A percentile compares a stretch with the other conserved stretches of the same genome.
These are phyloP conservation scores for Drosera capensis DNA, from an alignment of 148 eudicot genomes.

Conservation along the genomic window DNA sequence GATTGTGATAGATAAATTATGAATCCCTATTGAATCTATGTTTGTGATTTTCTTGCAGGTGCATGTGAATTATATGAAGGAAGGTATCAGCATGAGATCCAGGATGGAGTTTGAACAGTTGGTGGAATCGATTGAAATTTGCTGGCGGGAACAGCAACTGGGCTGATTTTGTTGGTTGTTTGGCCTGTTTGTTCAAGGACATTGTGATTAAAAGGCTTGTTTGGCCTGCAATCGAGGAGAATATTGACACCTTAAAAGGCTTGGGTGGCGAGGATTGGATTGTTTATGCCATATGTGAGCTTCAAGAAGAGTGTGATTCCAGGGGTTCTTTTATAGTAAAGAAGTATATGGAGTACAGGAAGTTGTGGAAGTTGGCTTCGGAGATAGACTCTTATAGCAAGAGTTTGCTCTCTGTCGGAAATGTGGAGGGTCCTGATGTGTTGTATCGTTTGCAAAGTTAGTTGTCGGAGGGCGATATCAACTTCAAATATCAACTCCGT, in stretches of 20 bases:
- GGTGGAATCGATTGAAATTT: constrained; percentile 44
- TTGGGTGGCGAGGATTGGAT: constrained; percentile 90
- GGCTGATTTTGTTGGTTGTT: constrained; percentile 59
- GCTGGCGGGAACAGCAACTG: constrained; percentile 12
- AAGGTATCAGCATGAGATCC: constrained; percentile 69
- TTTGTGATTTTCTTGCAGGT: constrained; percentile 28
- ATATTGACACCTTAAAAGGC: constrained; percentile 51
- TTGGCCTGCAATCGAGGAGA: constrained; percentile 86
- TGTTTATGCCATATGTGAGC: constrained; percentile 82
- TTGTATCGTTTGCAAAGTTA: constrained; percentile 88
- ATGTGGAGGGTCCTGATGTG: constrained; percentile 82
- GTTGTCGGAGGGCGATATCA: constrained; percentile 79
- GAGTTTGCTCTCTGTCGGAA: constrained; percentile 57
- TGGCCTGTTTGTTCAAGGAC: constrained; percentile 80
- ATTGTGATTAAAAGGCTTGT: no score
- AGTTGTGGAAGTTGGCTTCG: constrained; percentile 53
- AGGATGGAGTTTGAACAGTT: constrained; percentile 72
- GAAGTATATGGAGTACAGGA: constrained; percentile 79
- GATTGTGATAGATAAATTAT: no score
- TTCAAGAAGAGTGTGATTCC: constrained; percentile 92
- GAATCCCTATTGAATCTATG: no score
- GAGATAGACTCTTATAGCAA: constrained; percentile 82
- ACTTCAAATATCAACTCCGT: constrained; percentile 84
- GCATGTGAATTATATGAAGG: constrained; percentile 71
- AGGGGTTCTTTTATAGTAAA: constrained; percentile 63